Conservation (phyloP, 2,329 filamentous ascomycete genomes). For the Penicillium crustosum region DNA sequence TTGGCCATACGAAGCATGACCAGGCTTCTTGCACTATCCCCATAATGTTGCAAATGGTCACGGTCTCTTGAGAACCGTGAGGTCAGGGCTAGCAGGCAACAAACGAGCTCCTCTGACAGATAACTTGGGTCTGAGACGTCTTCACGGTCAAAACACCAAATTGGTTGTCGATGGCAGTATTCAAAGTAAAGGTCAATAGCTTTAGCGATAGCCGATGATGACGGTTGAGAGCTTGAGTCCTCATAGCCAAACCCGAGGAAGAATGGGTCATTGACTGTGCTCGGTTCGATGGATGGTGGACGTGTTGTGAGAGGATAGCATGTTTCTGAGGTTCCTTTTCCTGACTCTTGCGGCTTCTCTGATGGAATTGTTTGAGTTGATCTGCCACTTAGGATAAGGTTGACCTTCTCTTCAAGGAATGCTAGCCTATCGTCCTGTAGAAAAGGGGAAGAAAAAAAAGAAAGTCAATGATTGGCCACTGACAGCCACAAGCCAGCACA, state of each 20-base stretch:
- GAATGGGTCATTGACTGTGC: slow-evolving; percentile 22
- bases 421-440: slow-evolving; percentile 52
- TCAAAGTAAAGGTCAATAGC: slow-evolving; percentile 38
- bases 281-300: slow-evolving; percentile 21
- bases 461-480: slow-evolving; percentile 2
- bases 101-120: slow-evolving; percentile 35
- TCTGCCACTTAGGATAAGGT: slow-evolving; percentile 49
- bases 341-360: background rate
- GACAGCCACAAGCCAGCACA: background rate
- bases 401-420: slow-evolving; percentile 54
- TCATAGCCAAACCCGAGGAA: slow-evolving; percentile 26
- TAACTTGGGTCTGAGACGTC: slow-evolving; percentile 31
- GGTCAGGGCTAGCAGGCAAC: slow-evolving; percentile 36
- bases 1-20: slow-evolving; percentile 54
- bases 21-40: slow-evolving; percentile 39
- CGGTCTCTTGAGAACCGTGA: slow-evolving; percentile 33
- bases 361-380: slow-evolving; percentile 22
- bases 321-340: slow-evolving; percentile 14
- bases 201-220: slow-evolving; percentile 24
- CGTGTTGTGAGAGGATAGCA: slow-evolving; percentile 18
- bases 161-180: slow-evolving; percentile 39
- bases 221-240: slow-evolving; percentile 24
- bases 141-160: slow-evolving; percentile 40
- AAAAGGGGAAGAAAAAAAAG: background rate
- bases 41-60: slow-evolving; percentile 35